Percentiles rank a stretch among this genome's conserved stretches.
phyloP scores from a whole-genome alignment of 805 yeast genomes.

The Saccharomyces kudriavzevii region DNA sequence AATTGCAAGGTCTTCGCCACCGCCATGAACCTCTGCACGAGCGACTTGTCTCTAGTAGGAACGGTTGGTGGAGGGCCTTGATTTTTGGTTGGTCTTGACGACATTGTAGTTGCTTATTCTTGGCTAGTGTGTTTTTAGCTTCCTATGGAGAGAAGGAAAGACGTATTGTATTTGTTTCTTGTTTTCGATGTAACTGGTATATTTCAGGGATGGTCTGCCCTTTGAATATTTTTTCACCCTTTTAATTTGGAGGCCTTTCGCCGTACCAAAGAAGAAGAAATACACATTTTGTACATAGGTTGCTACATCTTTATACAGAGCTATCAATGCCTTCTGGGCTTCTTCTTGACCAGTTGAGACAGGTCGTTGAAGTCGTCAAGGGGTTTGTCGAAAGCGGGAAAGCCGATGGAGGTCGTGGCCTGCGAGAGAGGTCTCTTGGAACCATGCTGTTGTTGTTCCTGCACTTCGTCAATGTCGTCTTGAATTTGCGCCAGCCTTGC shows the following conservation, averaged over 20 bases:
- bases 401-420: background rate
- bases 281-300: background rate
- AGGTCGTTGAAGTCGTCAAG: conserved; percentile 47
- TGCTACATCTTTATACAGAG: background rate
- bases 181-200: background rate
- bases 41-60: background rate
- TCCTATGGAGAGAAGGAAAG: background rate
- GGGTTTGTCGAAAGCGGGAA: background rate
- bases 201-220: background rate
- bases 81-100: background rate
- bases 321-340: conserved; percentile 12
- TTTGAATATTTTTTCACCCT: background rate
- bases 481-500: conserved; percentile 49
- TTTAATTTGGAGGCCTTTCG: background rate
- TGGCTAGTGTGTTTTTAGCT: background rate
- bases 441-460: conserved; percentile 16
- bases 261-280: background rate
- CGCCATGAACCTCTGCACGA: conserved; percentile 8
- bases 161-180: background rate
- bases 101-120: background rate
- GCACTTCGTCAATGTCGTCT: conserved; percentile 47
- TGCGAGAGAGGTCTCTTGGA: background rate
- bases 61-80: background rate
- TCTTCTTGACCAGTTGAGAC: conserved; percentile 55
- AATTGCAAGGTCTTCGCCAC: conserved; percentile 49